Evolutionary conservation across 31 red algal genomes (phyloP).

Genomic region (Asparagopsis taxiformis): DNA sequence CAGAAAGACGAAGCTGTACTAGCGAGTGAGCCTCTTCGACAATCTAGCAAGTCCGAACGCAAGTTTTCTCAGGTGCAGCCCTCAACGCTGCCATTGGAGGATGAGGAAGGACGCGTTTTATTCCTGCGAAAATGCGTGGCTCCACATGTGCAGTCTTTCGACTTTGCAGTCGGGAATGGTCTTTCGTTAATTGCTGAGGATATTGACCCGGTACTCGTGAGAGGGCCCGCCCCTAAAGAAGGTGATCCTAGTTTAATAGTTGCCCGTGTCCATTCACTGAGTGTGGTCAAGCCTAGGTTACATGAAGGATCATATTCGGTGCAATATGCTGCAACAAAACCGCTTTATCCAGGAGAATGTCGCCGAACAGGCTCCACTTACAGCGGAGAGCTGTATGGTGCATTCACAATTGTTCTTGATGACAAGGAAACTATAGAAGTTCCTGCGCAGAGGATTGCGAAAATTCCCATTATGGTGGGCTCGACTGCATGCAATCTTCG

Average conservation of each 20-base stretch:
- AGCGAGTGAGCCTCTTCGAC: too few relatives aligned
- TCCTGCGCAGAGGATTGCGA: slow-evolving; percentile 49
- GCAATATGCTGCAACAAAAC: not conserved
- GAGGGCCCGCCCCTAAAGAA: slow-evolving; percentile 19
- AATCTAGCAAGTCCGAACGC: too few relatives aligned
- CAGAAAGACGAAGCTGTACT: not conserved
- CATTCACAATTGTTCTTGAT: slow-evolving; percentile 25
- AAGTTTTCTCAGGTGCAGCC: too few relatives aligned
- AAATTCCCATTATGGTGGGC: slow-evolving; percentile 87
- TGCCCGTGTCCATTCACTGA: slow-evolving; percentile 23
- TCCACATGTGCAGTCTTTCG: slow-evolving; percentile 82
- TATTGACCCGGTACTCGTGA: slow-evolving; percentile 55
- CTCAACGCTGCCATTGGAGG: slow-evolving; percentile 47
- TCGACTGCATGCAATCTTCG: slow-evolving; percentile 66
- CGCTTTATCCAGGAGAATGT: slow-evolving; percentile 50
- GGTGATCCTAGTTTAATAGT: slow-evolving; percentile 24
- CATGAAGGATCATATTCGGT: slow-evolving; percentile 2
- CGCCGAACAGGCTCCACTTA: slow-evolving; percentile 41
- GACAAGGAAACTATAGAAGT: slow-evolving; percentile 37
- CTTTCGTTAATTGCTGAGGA: slow-evolving; percentile 43
- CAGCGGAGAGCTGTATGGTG: slow-evolving; percentile 39
- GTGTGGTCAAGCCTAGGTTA: slow-evolving; percentile 39
- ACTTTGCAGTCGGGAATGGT: slow-evolving; percentile 66
- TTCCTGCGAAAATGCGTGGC: slow-evolving; percentile 46
- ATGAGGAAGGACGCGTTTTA: slow-evolving; percentile 39